Conservation (phyloP, 2,329 filamentous ascomycete genomes). For the Rasamsonia emersonii region DNA sequence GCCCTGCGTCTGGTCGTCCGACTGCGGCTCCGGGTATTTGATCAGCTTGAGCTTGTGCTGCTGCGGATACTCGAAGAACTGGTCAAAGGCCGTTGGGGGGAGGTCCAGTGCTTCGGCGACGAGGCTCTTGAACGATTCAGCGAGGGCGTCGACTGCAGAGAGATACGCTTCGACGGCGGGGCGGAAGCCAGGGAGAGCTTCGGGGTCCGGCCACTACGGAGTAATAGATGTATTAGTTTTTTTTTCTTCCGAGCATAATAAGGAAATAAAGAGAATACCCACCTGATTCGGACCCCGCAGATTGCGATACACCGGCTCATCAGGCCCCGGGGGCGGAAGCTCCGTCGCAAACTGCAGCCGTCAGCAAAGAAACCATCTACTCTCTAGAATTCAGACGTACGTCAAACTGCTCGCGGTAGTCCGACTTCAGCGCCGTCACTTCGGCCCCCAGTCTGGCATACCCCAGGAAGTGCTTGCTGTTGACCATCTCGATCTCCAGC, state of each 20-base stretch:
- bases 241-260: background rate
- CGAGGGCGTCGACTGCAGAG: slow-evolving; percentile 16
- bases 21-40: slow-evolving; percentile 29
- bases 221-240: background rate
- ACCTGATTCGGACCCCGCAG: slow-evolving; percentile 30
- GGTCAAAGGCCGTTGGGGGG: slow-evolving; percentile 18
- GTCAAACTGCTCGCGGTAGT: slow-evolving; percentile 30
- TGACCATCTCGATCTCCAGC: slow-evolving; percentile 39
- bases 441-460: slow-evolving; percentile 28
- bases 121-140: slow-evolving; percentile 19
- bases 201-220: slow-evolving; percentile 26
- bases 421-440: slow-evolving; percentile 23
- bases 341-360: slow-evolving; percentile 26
- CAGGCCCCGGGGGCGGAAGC: slow-evolving; percentile 23
- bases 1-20: slow-evolving; percentile 26
- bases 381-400: slow-evolving; percentile 11
- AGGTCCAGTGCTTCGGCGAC: slow-evolving; percentile 27
- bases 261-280: background rate
- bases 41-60: slow-evolving; percentile 32
- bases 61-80: slow-evolving; percentile 24
- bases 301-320: slow-evolving; percentile 27
- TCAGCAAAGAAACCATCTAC: background rate
- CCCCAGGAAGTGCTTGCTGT: slow-evolving; percentile 29
- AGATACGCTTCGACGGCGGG: slow-evolving; percentile 22
- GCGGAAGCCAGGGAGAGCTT: slow-evolving; percentile 23